These are phyloP conservation scores for Quercus lobata DNA, from an alignment of 331 rosid species.

Conservation along the genomic window DNA sequence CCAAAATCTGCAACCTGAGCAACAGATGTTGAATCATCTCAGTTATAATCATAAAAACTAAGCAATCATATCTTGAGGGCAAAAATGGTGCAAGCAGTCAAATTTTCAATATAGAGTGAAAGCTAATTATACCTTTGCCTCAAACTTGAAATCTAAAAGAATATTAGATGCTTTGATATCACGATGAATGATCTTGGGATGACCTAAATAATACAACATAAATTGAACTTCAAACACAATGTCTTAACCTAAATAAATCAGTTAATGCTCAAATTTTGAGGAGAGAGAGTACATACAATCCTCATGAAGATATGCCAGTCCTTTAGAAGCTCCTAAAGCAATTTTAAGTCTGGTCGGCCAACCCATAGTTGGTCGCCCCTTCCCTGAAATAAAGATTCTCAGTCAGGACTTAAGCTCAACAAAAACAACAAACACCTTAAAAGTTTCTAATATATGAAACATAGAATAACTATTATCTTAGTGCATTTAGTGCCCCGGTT, in stretches of 20 bases:
- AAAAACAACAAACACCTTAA: background rate
- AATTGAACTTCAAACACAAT: slow-evolving; percentile 1
- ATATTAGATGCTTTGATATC: slow-evolving; percentile 85
- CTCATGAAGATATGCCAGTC: slow-evolving; percentile 86
- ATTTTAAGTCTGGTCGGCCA: slow-evolving; percentile 72
- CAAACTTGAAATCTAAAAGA: slow-evolving; percentile 75
- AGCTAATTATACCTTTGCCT: slow-evolving; percentile 30
- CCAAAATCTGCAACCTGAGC: slow-evolving; percentile 90
- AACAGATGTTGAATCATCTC: background rate
- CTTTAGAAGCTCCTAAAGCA: slow-evolving; percentile 89
- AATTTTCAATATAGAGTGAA: background rate
- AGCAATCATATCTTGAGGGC: background rate
- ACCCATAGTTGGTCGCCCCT: slow-evolving; percentile 82
- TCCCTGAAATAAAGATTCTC: slow-evolving; percentile 46
- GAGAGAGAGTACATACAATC: slow-evolving; percentile 58
- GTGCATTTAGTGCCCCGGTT: no score
- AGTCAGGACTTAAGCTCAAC: slow-evolving; percentile 17
- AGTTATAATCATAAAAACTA: background rate
- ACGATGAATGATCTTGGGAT: slow-evolving; percentile 90
- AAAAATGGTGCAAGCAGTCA: background rate
- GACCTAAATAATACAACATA: slow-evolving; percentile 50
- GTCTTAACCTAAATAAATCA: background rate
- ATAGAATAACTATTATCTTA: background rate
- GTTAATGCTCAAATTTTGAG: background rate
- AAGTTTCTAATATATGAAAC: background rate